phyloP scores from a whole-genome alignment of 805 yeast genomes.

The Schwanniomyces pseudopolymorphus region DNA sequence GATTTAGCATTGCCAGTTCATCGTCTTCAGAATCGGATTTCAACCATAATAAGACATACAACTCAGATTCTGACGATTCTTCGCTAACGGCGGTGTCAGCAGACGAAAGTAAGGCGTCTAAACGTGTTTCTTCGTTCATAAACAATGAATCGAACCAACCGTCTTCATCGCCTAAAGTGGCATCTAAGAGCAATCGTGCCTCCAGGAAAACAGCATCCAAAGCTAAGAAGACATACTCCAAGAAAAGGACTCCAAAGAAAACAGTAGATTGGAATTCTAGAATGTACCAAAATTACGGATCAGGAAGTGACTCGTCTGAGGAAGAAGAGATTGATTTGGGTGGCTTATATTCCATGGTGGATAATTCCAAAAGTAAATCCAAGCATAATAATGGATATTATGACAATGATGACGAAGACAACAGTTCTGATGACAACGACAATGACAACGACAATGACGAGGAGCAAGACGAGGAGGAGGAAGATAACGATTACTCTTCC shows the following conservation, averaged over 20 bases:
- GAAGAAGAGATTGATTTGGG: slow-evolving; percentile 14
- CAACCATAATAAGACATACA: slow-evolving; percentile 2
- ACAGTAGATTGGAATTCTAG: slow-evolving; percentile 15
- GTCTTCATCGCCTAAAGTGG: neutral
- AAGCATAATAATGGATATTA: neutral
- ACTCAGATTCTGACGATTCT: slow-evolving; percentile 28
- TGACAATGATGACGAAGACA: slow-evolving; percentile 5
- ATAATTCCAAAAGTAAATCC: slow-evolving; percentile 4
- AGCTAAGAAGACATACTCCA: slow-evolving; percentile 12
- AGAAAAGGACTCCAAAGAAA: slow-evolving; percentile 23
- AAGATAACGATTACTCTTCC: slow-evolving; percentile 35
- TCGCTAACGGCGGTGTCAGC: slow-evolving; percentile 42
- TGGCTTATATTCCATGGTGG: slow-evolving; percentile 23
- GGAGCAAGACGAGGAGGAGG: slow-evolving; percentile 15
- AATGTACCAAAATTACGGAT: slow-evolving; percentile 12
- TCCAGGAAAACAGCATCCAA: slow-evolving; percentile 5
- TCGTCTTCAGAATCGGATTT: slow-evolving; percentile 24
- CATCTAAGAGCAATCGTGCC: slow-evolving; percentile 1
- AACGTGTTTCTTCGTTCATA: slow-evolving; percentile 8
- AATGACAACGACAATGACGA: slow-evolving; percentile 2
- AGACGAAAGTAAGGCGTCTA: slow-evolving; percentile 13
- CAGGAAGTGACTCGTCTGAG: slow-evolving; percentile 6
- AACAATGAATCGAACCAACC: neutral
- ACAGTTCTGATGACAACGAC: neutral
- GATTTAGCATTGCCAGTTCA: slow-evolving; percentile 37